Conservation (phyloP, 176 grass and related monocot genomes). For the Aegilops longissima region DNA sequence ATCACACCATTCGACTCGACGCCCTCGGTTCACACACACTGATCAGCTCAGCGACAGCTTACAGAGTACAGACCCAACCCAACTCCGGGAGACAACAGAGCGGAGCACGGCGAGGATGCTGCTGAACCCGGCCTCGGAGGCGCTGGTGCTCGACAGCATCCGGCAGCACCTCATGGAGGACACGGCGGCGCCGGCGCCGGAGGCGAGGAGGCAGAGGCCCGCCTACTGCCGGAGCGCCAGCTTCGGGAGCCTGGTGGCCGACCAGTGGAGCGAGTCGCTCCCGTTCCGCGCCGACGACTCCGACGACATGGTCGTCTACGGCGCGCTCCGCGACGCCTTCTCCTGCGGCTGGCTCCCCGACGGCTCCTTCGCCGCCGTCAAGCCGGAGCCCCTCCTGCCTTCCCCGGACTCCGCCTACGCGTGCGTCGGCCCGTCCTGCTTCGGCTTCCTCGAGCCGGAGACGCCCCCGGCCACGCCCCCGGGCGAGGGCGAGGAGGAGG, state of each 20-base stretch:
- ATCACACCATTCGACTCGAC: conserved; percentile 23
- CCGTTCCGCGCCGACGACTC: conserved; percentile 81
- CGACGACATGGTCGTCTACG: conserved; percentile 92
- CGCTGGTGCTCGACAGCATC: conserved; percentile 50
- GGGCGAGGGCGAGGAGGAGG: no score
- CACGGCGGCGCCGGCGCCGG: background rate
- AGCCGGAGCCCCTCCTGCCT: conserved; percentile 38
- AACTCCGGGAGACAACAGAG: background rate
- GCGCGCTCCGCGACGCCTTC: conserved; percentile 69
- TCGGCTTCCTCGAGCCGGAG: no score
- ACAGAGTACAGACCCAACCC: no score
- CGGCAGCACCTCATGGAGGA: conserved; percentile 73
- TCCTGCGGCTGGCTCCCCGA: conserved; percentile 70
- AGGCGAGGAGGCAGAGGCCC: background rate
- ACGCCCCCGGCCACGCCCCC: no score
- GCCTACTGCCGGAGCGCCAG: conserved; percentile 39
- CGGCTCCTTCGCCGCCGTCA: conserved; percentile 48
- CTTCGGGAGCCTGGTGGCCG: conserved; percentile 76
- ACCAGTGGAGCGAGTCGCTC: conserved; percentile 61
- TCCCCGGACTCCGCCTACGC: background rate
- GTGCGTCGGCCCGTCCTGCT: no score
- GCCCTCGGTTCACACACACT: conserved; percentile 7
- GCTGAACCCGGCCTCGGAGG: conserved; percentile 35
- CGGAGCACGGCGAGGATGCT: background rate
- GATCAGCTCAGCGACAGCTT: background rate